phyloP scores from a whole-genome alignment of 2,329 filamentous ascomycete genomes.

The Alternaria brassicae region DNA sequence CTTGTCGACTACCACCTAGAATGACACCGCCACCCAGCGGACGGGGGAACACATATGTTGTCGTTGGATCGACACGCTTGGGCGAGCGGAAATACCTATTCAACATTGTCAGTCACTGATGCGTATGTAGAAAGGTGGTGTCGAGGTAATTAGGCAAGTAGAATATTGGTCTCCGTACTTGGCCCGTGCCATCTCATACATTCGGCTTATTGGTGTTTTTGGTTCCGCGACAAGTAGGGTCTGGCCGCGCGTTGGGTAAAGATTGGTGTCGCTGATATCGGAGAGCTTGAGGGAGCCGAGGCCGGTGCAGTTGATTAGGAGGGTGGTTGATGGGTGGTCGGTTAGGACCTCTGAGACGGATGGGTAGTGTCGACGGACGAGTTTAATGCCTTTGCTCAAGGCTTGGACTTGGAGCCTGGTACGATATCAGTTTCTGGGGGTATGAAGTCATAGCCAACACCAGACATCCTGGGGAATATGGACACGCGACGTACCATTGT shows the following conservation, averaged over 20 bases:
- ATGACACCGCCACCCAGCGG: constrained; percentile 76
- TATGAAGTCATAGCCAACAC: neutral
- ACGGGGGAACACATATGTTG: constrained; percentile 56
- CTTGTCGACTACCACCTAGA: constrained; percentile 82
- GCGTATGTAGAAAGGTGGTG: too few species aligned
- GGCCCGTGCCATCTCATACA: constrained; percentile 40
- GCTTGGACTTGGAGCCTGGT: constrained; percentile 66
- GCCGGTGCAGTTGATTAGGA: constrained; percentile 87
- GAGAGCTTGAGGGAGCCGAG: constrained; percentile 76
- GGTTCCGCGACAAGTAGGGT: constrained; percentile 73
- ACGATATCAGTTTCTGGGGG: neutral
- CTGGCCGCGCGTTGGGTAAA: constrained; percentile 81
- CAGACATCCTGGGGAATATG: neutral
- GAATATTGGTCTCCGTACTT: constrained; percentile 12
- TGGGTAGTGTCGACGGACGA: constrained; percentile 53
- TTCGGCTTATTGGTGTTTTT: constrained; percentile 47
- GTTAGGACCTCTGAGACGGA: constrained; percentile 74
- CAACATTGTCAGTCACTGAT: neutral
- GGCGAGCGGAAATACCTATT: constrained; percentile 51
- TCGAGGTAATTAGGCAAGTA: too few species aligned
- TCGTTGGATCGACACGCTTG: constrained; percentile 52
- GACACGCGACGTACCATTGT: constrained; percentile 37
- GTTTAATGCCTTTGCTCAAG: constrained; percentile 71
- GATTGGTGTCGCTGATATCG: constrained; percentile 77
- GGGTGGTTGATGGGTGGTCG: constrained; percentile 67